Percentiles rank a stretch among this genome's conserved stretches.
phyloP scores from a whole-genome alignment of 352 stramenopile species.

The Globisporangium radiosum region DNA sequence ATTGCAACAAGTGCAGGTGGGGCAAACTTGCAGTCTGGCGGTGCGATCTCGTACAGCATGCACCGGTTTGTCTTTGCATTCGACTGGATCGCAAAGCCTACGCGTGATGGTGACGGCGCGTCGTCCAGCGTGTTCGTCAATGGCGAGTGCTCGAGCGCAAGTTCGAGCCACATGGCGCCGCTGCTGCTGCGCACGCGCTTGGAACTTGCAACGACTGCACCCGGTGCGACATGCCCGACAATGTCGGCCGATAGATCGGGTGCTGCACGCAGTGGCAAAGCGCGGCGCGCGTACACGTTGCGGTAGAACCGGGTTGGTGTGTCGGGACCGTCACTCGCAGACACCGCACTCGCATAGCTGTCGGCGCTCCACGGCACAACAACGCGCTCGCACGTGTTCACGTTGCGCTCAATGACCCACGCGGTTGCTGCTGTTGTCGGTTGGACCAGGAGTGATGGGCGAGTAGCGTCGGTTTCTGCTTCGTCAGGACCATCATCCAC shows the following conservation, averaged over 20 bases:
- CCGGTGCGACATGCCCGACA: conserved; percentile 45
- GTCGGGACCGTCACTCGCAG: too few species aligned
- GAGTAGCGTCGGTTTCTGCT: conserved; percentile 1
- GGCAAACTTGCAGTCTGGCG: conserved; percentile 40
- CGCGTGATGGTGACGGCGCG: too few species aligned
- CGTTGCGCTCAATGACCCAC: conserved; percentile 76
- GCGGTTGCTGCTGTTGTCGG: conserved; percentile 12
- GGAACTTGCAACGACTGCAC: conserved; percentile 27
- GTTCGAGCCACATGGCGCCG: conserved; percentile 43
- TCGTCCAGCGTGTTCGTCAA: conserved; percentile 3
- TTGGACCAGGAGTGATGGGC: neutral
- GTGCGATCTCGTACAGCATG: conserved; percentile 65
- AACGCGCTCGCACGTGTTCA: conserved; percentile 58
- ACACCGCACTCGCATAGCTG: too few species aligned
- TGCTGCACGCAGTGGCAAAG: conserved; percentile 42
- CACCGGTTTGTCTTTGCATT: conserved; percentile 73
- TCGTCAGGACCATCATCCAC: neutral
- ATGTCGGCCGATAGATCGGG: conserved; percentile 43
- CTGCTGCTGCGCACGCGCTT: conserved; percentile 40
- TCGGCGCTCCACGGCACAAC: conserved; percentile 40
- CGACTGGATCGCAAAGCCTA: conserved; percentile 64
- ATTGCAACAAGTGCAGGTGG: conserved; percentile 51
- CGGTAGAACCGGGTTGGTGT: conserved; percentile 33
- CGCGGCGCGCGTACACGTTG: conserved; percentile 52
- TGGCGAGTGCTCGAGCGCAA: too few species aligned